Percentiles rank a stretch among this genome's conserved stretches.
Conservation (phyloP, 176 grass and related monocot genomes). For the Bolboschoenus planiculmis region DNA sequence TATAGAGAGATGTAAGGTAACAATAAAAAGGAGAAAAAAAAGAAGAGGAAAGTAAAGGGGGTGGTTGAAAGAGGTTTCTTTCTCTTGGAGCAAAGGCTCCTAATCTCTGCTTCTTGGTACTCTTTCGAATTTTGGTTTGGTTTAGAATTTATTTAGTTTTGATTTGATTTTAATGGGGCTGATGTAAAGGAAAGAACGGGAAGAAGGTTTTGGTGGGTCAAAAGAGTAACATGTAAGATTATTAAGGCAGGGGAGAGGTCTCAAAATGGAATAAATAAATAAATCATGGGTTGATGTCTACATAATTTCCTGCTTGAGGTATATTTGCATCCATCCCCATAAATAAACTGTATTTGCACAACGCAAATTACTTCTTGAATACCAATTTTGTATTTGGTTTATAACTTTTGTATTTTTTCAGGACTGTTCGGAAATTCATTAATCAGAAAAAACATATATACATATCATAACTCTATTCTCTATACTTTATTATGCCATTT, state of each 20-base stretch:
- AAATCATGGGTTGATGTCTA: background rate
- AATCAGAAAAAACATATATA: no score
- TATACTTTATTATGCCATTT: no score
- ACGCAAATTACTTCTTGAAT: no score
- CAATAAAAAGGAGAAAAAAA: background rate
- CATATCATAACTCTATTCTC: no score
- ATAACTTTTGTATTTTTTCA: no score
- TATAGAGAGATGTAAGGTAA: constrained; percentile 21
- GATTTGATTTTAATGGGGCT: constrained; percentile 9
- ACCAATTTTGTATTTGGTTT: no score
- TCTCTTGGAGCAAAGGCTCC: constrained; percentile 7
- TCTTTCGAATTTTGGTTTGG: constrained; percentile 14
- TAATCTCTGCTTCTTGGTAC: constrained; percentile 10
- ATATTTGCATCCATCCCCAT: constrained; percentile 11
- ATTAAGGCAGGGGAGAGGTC: background rate
- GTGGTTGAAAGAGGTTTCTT: constrained; percentile 24
- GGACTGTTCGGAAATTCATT: no score
- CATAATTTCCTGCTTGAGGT: background rate
- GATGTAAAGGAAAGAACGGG: background rate
- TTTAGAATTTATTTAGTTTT: constrained; percentile 23
- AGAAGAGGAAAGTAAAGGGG: background rate
- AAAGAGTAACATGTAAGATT: constrained; percentile 66
- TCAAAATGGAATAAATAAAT: background rate
- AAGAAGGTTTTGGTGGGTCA: constrained; percentile 30
- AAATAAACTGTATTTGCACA: background rate